Evolutionary conservation across 345 rosid genomes (phyloP), one percentile per base, ranked within the genome.

Genomic region (Geranium brycei): DNA sequence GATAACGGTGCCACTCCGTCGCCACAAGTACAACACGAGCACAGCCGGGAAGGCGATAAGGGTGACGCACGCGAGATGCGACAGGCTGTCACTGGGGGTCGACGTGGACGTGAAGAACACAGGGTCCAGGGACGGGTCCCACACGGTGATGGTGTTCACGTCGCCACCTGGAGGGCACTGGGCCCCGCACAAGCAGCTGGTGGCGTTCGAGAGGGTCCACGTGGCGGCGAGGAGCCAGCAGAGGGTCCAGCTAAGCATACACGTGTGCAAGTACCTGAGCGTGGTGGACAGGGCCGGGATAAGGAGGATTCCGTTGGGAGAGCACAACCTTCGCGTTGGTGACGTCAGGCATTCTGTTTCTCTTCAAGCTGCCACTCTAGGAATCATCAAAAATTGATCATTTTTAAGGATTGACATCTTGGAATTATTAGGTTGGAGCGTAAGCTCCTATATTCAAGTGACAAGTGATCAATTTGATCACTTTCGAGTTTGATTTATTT

Each of bases 221-320:
- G 68, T 93, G 32, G 53, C 73, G 8, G 84, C 95, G 11, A 81
- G 95, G 11, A 81, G 87, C 19, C 74, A 68, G 56, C 76, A 35
- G 71, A 77, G 59, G 19, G 80, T 90, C 31, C 75, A 31, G 68
- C 38, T 93, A 18, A 68, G 72, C 32, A 8, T 93, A 71, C 85
- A 84, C 59, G 87, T 81, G 63, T 93, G 99, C 53, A 80, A 87
- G 71, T 95, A 90, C 70, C 73, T 93, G 60, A 86, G 91, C 53
- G 80, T 87, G 7, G 97, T 80, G 2, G 99, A 93, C 59, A 71
- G 71, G 65, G 76, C 76, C 7, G 99, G 99, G 6, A 78, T 78
- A 70, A 84, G 91, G 74, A 93, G 99, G 72, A 82, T 93, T 66
- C 99, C 99, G 3, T 73, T 86, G 73, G 97, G 97, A 60, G 73